A percentile compares a stretch with the other conserved stretches of the same genome.
phyloP scores from a whole-genome alignment of 371 early-diverging fungal genomes.

The Mucor circinelloides region DNA sequence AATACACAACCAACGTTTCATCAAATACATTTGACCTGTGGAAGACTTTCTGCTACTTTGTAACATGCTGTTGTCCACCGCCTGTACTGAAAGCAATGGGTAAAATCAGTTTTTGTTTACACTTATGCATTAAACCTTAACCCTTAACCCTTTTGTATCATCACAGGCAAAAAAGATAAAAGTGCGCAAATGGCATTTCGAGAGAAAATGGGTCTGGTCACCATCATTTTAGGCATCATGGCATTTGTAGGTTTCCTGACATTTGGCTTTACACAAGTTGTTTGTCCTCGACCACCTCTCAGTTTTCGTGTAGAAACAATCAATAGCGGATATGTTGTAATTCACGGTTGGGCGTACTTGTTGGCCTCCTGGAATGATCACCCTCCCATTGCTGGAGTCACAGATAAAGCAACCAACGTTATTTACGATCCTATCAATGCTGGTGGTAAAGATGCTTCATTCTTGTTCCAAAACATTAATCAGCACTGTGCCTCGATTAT shows the following conservation, averaged over 20 bases:
- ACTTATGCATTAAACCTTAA: background rate
- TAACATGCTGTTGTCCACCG: slow-evolving; percentile 61
- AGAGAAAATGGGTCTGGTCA: slow-evolving; percentile 82
- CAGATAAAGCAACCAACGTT: slow-evolving; percentile 48
- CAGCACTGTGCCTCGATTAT: slow-evolving; percentile 60
- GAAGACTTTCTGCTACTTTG: slow-evolving; percentile 53
- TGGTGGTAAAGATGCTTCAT: slow-evolving; percentile 75
- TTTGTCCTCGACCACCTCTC: slow-evolving; percentile 58
- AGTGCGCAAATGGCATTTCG: slow-evolving; percentile 81
- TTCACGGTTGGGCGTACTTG: slow-evolving; percentile 65
- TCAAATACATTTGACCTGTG: slow-evolving; percentile 27
- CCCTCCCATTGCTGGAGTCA: slow-evolving; percentile 44
- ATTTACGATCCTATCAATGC: slow-evolving; percentile 67
- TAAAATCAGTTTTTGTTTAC: slow-evolving; percentile 14
- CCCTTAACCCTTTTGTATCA: background rate
- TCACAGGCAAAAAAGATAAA: slow-evolving; percentile 51
- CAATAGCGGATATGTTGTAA: slow-evolving; percentile 51
- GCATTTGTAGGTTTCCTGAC: slow-evolving; percentile 77
- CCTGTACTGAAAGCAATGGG: slow-evolving; percentile 48
- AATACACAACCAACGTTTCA: background rate
- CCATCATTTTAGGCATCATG: slow-evolving; percentile 72
- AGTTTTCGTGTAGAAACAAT: slow-evolving; percentile 43
- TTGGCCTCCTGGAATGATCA: slow-evolving; percentile 62
- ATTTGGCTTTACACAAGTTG: slow-evolving; percentile 67
- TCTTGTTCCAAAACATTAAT: slow-evolving; percentile 78